Conservation (phyloP, 257 asterid genomes). For the Linaria vulgaris region DNA sequence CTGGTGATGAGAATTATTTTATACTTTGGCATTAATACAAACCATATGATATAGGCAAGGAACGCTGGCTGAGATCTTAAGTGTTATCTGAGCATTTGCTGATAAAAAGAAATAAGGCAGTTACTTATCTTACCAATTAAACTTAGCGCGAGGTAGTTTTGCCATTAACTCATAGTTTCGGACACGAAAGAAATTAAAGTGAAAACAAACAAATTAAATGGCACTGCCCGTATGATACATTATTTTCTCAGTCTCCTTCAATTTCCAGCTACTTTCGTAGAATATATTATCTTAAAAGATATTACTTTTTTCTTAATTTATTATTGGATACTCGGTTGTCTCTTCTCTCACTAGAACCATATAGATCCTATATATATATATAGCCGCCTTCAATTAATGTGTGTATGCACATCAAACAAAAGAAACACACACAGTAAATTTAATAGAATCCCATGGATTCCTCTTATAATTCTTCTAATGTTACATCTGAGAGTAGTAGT, state of each 20-base stretch:
- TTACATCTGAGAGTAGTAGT: slow-evolving; percentile 1
- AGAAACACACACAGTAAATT: background rate
- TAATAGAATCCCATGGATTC: background rate
- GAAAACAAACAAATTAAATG: background rate
- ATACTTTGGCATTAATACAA: too few species aligned
- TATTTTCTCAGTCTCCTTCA: slow-evolving; percentile 8
- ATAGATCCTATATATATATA: background rate
- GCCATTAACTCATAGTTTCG: too few species aligned
- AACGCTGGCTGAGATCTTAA: too few species aligned
- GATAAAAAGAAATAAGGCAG: too few species aligned
- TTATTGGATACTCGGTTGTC: too few species aligned
- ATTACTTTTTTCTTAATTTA: too few species aligned
- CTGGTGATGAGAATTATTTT: too few species aligned
- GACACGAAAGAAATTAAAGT: too few species aligned
- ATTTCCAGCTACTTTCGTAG: slow-evolving; percentile 37
- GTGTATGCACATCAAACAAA: background rate
- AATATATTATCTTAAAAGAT: background rate
- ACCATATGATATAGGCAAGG: too few species aligned
- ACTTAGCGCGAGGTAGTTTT: too few species aligned
- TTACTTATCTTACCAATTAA: too few species aligned
- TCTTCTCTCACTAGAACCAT: background rate
- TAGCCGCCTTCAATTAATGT: background rate
- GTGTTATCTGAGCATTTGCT: too few species aligned
- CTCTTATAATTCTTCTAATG: slow-evolving; percentile 11
- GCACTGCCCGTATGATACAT: slow-evolving; percentile 20